Evolutionary conservation across 768 basidiomycete genomes (phyloP), one percentile per base, ranked within the genome.

Genomic region (Mycena chlorophos): DNA sequence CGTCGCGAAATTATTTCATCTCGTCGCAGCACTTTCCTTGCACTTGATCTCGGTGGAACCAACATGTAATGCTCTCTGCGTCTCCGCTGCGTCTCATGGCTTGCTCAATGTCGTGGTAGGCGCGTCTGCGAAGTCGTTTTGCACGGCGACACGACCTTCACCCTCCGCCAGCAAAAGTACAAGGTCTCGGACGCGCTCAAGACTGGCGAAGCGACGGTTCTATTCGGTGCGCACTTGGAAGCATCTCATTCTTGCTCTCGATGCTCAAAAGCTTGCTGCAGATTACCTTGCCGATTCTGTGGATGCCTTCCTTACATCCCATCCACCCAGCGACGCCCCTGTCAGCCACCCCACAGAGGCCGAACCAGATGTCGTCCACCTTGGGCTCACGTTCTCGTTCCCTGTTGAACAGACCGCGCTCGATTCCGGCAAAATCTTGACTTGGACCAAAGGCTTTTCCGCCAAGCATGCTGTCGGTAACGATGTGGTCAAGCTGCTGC

Each of bases 261-360:
- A 38, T 38, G 22, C 37, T 54, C 48, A 38, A 39, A 19, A 37
- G 28, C n/a, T 27, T 29, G 62, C 22, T 53, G 27, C 68, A 97
- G 97, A 98, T 75, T 99, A 98, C 75, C 89, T 99, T 63, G 97
- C 97, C 31, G 92, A 94, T 60, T 95, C 92, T 2, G 95, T 99
- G 16, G 94, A 98, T 68, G 84, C 91, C 10, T 99, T 99, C 76
- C 78, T 98, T 62, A 96, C 91, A 14, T 75, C 71, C 14, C 74
- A 78, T 54, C 72, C 79, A 28, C 73, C 75, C 20, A 71, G 69
- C 23, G 81, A 86, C 27, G 78, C 80, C 53, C 63, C 68, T 20
- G 48, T 66, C 64, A 48, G 54, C 54, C 42, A 56, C 56, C 17
- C 54, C 43, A 19, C 50, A 19, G 29, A 46, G 29, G 55, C 57